Evolutionary conservation across 2,329 filamentous ascomycete species (phyloP).

Genomic region (Colletotrichum godetiae): DNA sequence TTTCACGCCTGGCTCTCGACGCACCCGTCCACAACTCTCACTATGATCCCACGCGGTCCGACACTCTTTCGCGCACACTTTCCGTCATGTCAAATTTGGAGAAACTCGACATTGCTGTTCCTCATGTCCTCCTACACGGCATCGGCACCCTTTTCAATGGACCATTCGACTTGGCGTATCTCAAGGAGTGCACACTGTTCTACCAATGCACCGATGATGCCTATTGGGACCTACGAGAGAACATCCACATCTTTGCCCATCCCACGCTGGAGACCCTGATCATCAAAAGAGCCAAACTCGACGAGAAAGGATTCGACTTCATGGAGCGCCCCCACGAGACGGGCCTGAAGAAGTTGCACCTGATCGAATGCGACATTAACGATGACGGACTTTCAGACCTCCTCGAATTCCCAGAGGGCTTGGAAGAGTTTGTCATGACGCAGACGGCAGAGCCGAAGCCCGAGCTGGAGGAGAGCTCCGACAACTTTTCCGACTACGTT

Average conservation of each 20-base stretch:
- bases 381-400: slow-evolving; percentile 52
- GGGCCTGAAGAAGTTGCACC: slow-evolving; percentile 53
- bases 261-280: slow-evolving; percentile 59
- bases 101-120: slow-evolving; percentile 58
- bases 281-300: slow-evolving; percentile 57
- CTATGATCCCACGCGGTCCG: slow-evolving; percentile 47
- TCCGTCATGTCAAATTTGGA: slow-evolving; percentile 62
- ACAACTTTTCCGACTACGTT: slow-evolving; percentile 59
- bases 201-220: slow-evolving; percentile 56
- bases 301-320: slow-evolving; percentile 58
- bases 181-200: slow-evolving; percentile 58
- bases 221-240: slow-evolving; percentile 64
- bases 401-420: slow-evolving; percentile 54
- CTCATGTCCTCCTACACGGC: slow-evolving; percentile 54
- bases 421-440: slow-evolving; percentile 60
- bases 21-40: slow-evolving; percentile 48
- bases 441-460: slow-evolving; percentile 52
- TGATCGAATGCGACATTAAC: slow-evolving; percentile 63
- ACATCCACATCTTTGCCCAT: slow-evolving; percentile 63
- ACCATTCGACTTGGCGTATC: slow-evolving; percentile 61
- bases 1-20: slow-evolving; percentile 54
- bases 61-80: slow-evolving; percentile 58
- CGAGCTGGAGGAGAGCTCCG: slow-evolving; percentile 58
- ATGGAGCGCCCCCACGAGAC: slow-evolving; percentile 61
- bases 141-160: slow-evolving; percentile 62